phyloP scores from a whole-genome alignment of 768 basidiomycete genomes.

The Antrodiella citrinella region DNA sequence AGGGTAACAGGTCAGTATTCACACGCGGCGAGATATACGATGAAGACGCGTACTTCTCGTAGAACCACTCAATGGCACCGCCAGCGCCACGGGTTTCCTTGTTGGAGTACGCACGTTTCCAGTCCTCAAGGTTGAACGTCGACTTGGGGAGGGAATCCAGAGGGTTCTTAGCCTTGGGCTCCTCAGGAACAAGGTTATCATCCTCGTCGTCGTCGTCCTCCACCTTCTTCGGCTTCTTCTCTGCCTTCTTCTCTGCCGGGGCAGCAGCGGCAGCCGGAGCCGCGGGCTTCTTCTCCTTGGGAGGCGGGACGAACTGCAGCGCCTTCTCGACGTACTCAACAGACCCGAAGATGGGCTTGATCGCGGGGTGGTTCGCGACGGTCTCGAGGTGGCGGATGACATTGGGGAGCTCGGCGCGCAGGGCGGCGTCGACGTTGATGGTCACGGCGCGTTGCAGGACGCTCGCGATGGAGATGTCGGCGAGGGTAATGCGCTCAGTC shows the following conservation, averaged over 20 bases:
- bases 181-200: slow-evolving; percentile 57
- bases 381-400: slow-evolving; percentile 83
- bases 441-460: slow-evolving; percentile 45
- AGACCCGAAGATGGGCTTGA: slow-evolving; percentile 61
- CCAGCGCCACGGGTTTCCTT: slow-evolving; percentile 83
- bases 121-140: slow-evolving; percentile 85
- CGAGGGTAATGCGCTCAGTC: slow-evolving; percentile 89
- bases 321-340: slow-evolving; percentile 61
- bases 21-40: slow-evolving; percentile 6
- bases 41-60: slow-evolving; percentile 74
- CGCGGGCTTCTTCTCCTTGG: slow-evolving; percentile 58
- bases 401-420: slow-evolving; percentile 65
- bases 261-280: slow-evolving; percentile 22
- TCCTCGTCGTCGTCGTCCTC: slow-evolving; percentile 58
- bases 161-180: slow-evolving; percentile 92
- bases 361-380: slow-evolving; percentile 71
- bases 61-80: slow-evolving; percentile 93
- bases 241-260: slow-evolving; percentile 36
- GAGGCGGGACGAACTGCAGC: slow-evolving; percentile 60
- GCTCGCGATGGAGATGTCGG: slow-evolving; percentile 69
- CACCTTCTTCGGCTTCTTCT: slow-evolving; percentile 43
- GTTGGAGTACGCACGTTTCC: slow-evolving; percentile 98
- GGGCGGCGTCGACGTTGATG: slow-evolving; percentile 55
- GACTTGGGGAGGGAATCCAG: slow-evolving; percentile 88
- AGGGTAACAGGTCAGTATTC: no score